A percentile compares a stretch with the other conserved stretches of the same genome.
Conservation (phyloP, 1,139 yeast genomes). For the Geotrichum restrictum region DNA sequence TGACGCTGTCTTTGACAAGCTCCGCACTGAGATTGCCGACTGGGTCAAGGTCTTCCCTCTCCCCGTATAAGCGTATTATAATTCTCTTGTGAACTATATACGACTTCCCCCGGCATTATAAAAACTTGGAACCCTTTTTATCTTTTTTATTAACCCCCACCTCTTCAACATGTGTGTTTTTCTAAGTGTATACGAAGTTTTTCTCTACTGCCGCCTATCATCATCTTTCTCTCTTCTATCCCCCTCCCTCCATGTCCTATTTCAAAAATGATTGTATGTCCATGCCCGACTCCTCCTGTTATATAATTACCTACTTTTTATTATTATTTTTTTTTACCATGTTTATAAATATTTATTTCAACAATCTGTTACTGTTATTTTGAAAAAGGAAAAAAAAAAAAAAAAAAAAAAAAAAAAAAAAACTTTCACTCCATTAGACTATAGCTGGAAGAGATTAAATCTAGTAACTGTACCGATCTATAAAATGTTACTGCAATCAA, state of each 20-base stretch:
- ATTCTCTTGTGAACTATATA: too few relatives aligned
- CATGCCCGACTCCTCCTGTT: not conserved
- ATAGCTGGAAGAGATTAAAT: too few relatives aligned
- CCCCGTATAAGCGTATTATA: conserved; percentile 45
- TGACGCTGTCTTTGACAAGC: conserved; percentile 57
- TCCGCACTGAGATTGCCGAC: conserved; percentile 71
- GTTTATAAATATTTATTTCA: conserved; percentile 11
- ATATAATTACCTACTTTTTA: not conserved
- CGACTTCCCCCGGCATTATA: not conserved
- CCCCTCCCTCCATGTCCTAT: not conserved
- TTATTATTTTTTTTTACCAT: not conserved
- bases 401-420: too few relatives aligned
- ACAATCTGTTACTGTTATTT: conserved; percentile 2
- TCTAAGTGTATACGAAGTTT: not conserved
- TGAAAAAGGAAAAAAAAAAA: too few relatives aligned
- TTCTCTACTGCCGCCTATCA: not conserved
- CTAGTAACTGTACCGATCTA: too few relatives aligned
- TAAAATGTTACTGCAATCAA: too few relatives aligned
- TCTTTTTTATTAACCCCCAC: not conserved
- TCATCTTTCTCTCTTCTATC: not conserved
- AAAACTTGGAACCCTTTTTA: not conserved
- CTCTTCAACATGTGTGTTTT: conserved; percentile 18
- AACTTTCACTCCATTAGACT: too few relatives aligned
- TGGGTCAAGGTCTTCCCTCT: conserved; percentile 97
- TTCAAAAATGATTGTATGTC: not conserved